phyloP scores from a whole-genome alignment of 208 protist genomes.

The Sergeia podlipaevii region DNA sequence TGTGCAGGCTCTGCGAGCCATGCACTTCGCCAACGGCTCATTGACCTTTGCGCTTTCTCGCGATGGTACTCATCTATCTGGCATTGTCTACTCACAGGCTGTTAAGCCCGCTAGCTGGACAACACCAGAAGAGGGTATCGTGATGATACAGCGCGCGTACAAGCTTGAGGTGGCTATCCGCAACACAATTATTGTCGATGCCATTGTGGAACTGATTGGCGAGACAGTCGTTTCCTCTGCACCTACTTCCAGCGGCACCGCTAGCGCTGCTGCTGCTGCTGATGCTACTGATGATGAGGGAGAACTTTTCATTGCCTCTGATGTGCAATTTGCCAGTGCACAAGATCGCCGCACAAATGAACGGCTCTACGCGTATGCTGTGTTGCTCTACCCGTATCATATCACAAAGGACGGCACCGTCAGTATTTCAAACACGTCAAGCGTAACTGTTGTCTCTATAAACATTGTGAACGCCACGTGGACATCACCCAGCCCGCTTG shows the following conservation, averaged over 20 bases:
- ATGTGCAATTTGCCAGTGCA: constrained; percentile 56
- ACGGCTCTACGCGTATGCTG: constrained; percentile 67
- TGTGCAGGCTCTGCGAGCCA: constrained; percentile 56
- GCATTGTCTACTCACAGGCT: constrained; percentile 72
- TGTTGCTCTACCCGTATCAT: constrained; percentile 65
- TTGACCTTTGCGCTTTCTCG: constrained; percentile 55
- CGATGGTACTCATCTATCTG: constrained; percentile 46
- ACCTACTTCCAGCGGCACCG: neutral
- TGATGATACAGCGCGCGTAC: constrained; percentile 37
- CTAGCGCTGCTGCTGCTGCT: neutral
- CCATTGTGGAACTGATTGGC: constrained; percentile 3
- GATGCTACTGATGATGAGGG: neutral
- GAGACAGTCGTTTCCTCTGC: neutral
- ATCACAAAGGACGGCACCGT: constrained; percentile 19
- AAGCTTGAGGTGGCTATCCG: constrained; percentile 45
- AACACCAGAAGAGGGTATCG: constrained; percentile 35
- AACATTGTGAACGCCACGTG: constrained; percentile 54
- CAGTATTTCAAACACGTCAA: constrained; percentile 22
- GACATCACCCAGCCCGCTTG: constrained; percentile 43
- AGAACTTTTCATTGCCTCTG: constrained; percentile 23
- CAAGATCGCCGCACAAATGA: constrained; percentile 40
- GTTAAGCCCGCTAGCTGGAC: constrained; percentile 67
- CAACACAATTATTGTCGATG: constrained; percentile 49
- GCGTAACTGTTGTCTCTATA: constrained; percentile 17
- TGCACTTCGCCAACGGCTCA: constrained; percentile 53